phyloP scores from a whole-genome alignment of 352 stramenopile species.

The Globisporangium irregulare region DNA sequence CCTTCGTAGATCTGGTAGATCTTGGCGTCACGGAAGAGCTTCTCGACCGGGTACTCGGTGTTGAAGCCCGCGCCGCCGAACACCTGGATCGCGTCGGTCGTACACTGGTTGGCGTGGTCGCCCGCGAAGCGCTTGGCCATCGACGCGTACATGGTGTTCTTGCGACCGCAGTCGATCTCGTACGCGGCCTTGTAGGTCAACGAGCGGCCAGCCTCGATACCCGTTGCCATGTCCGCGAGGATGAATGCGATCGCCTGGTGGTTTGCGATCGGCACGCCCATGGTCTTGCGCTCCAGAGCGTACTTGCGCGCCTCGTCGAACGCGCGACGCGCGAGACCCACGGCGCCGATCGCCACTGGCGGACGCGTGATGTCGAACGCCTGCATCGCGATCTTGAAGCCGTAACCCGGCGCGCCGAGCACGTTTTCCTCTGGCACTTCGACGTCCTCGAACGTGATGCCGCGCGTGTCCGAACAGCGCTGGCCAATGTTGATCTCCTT shows the following conservation, averaged over 20 bases:
- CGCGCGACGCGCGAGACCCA: conserved; percentile 81
- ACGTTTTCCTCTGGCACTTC: conserved; percentile 87
- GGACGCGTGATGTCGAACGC: conserved; percentile 90
- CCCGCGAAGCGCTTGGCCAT: conserved; percentile 91
- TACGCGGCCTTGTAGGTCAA: conserved; percentile 89
- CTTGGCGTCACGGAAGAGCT: conserved; percentile 90
- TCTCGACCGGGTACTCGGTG: conserved; percentile 92
- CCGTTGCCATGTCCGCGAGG: conserved; percentile 89
- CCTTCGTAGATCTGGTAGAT: conserved; percentile 93
- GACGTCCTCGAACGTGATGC: conserved; percentile 91
- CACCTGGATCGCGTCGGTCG: conserved; percentile 89
- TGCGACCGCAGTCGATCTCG: conserved; percentile 86
- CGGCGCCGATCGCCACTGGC: conserved; percentile 82
- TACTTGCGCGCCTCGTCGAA: conserved; percentile 90
- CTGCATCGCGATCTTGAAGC: conserved; percentile 93
- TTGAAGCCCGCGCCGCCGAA: conserved; percentile 90
- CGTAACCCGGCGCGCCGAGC: conserved; percentile 80
- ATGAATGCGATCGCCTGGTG: conserved; percentile 90
- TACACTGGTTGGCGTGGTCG: conserved; percentile 84
- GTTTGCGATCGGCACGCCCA: conserved; percentile 80
- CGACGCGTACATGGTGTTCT: conserved; percentile 89
- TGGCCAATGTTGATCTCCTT: conserved; percentile 93
- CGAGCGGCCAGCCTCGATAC: conserved; percentile 80
- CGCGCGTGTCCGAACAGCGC: conserved; percentile 87
- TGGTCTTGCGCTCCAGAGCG: conserved; percentile 83